phyloP scores from a whole-genome alignment of 2,329 filamentous ascomycete species.

The Dothistroma septosporum region DNA sequence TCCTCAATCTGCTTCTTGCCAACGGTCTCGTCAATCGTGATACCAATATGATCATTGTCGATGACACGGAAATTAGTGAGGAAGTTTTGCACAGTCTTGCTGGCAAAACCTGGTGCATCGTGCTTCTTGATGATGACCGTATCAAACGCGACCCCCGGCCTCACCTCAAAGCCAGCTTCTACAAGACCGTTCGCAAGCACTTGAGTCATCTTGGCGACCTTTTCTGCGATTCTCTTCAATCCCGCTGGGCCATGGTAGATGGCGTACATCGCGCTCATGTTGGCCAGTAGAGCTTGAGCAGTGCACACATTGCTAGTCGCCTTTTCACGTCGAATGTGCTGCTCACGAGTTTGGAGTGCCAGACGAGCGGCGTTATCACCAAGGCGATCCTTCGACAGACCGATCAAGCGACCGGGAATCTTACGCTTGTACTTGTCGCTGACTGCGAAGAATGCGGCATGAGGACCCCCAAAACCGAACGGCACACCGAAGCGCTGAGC shows the following conservation, averaged over 20 bases:
- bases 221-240: slow-evolving; percentile 76
- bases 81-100: slow-evolving; percentile 48
- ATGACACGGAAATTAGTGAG: slow-evolving; percentile 62
- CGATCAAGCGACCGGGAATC: slow-evolving; percentile 85
- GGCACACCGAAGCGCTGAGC: slow-evolving; percentile 89
- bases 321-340: slow-evolving; percentile 94
- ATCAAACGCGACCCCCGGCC: slow-evolving; percentile 58
- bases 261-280: slow-evolving; percentile 94
- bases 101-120: slow-evolving; percentile 50
- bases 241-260: slow-evolving; percentile 87
- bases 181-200: slow-evolving; percentile 48
- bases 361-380: slow-evolving; percentile 77
- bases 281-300: slow-evolving; percentile 85
- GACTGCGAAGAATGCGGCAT: slow-evolving; percentile 93
- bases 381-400: slow-evolving; percentile 83
- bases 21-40: slow-evolving; percentile 76
- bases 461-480: slow-evolving; percentile 88
- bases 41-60: slow-evolving; percentile 58
- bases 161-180: slow-evolving; percentile 55
- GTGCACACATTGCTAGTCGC: slow-evolving; percentile 98
- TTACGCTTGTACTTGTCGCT: slow-evolving; percentile 89
- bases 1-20: slow-evolving; percentile 53
- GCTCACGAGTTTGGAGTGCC: slow-evolving; percentile 86
- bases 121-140: slow-evolving; percentile 62
- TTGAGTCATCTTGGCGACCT: slow-evolving; percentile 66